Percentiles rank a stretch among this genome's conserved stretches.
phyloP scores from a whole-genome alignment of 2,329 filamentous ascomycete species.

The Botrytis galanthina region DNA sequence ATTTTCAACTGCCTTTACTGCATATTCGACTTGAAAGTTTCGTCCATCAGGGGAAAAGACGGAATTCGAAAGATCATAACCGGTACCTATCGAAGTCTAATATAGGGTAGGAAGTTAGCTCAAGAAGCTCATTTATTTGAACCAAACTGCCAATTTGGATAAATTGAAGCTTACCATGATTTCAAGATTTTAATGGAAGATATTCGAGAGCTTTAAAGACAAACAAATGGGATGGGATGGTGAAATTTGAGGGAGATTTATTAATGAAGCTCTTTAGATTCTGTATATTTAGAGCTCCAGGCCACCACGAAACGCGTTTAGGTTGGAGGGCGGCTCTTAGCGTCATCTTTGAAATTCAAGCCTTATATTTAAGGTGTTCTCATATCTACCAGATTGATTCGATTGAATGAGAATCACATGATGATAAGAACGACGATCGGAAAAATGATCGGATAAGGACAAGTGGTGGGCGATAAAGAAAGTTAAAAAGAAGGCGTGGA shows the following conservation, averaged over 20 bases:
- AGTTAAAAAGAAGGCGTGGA: neutral
- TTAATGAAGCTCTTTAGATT: conserved; percentile 30
- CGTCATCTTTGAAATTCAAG: neutral
- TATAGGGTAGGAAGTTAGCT: conserved; percentile 28
- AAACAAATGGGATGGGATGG: conserved; percentile 22
- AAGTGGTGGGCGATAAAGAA: neutral
- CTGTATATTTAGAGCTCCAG: conserved; percentile 33
- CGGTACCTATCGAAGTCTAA: conserved; percentile 98
- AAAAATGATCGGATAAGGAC: neutral
- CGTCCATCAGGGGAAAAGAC: conserved; percentile 99
- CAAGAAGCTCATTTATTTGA: conserved; percentile 8
- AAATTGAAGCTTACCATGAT: conserved; percentile 38
- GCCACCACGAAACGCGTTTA: conserved; percentile 38
- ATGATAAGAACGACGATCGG: neutral
- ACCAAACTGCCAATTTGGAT: neutral
- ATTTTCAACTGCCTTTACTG: conserved; percentile 97
- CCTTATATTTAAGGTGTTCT: neutral
- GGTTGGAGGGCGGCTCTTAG: conserved; percentile 21
- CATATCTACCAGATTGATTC: neutral
- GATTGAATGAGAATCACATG: neutral
- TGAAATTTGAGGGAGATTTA: conserved; percentile 21
- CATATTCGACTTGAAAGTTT: conserved; percentile 99
- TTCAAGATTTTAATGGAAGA: conserved; percentile 21
- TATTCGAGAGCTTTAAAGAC: conserved; percentile 18
- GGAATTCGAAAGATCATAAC: conserved; percentile 98